phyloP scores from a whole-genome alignment of 805 yeast species.

The Metschnikowia lochheadii region DNA sequence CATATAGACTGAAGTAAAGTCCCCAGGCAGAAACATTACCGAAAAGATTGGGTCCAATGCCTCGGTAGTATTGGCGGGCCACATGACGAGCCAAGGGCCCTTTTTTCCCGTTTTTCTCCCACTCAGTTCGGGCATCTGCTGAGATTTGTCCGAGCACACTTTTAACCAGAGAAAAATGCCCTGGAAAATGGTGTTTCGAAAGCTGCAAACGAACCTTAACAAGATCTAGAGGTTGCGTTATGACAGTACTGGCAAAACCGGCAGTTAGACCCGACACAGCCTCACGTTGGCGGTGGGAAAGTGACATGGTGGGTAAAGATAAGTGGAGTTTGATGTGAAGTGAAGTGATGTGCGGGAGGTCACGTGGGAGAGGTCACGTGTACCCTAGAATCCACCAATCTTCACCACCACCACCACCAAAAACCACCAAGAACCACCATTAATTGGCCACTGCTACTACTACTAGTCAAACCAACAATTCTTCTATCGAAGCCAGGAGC shows the following conservation, averaged over 20 bases:
- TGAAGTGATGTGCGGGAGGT: neutral
- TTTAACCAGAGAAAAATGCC: slow-evolving; percentile 21
- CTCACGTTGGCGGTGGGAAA: slow-evolving; percentile 42
- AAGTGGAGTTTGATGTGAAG: neutral
- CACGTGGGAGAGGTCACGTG: neutral
- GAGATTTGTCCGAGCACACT: slow-evolving; percentile 19
- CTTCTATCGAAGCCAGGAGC: too few relatives aligned
- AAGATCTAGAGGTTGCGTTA: slow-evolving; percentile 87
- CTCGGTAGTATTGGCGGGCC: slow-evolving; percentile 52
- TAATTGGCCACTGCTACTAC: too few relatives aligned
- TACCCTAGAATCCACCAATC: too few relatives aligned
- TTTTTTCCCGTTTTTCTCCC: neutral
- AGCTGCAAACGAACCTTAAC: slow-evolving; percentile 81
- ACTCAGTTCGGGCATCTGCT: slow-evolving; percentile 18
- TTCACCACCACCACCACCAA: too few relatives aligned
- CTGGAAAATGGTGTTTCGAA: slow-evolving; percentile 18
- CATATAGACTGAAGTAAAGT: slow-evolving; percentile 74
- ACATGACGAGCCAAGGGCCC: slow-evolving; percentile 5
- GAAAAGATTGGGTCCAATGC: slow-evolving; percentile 70
- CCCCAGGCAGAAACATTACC: slow-evolving; percentile 93
- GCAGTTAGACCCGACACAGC: slow-evolving; percentile 71
- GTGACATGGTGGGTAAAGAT: neutral
- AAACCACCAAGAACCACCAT: too few relatives aligned
- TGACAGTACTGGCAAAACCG: slow-evolving; percentile 73
- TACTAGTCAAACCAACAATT: too few relatives aligned